A percentile compares a stretch with the other conserved stretches of the same genome.
Conservation (phyloP, 352 stramenopile genomes). For the Phytophthora tentaculata region DNA sequence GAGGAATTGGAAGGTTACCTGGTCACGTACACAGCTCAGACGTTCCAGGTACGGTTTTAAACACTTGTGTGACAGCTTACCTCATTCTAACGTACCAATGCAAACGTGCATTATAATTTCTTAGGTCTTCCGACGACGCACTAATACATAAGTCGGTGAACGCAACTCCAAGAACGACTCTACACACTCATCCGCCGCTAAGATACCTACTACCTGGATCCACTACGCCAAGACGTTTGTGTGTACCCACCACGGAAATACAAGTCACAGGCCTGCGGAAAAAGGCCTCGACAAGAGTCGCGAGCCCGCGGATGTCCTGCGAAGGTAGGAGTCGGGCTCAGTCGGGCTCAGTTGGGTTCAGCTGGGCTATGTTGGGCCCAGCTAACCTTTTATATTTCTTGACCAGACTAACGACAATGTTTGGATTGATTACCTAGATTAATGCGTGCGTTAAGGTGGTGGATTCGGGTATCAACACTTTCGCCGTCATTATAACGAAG, state of each 20-base stretch:
- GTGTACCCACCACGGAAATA: not conserved
- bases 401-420: not conserved
- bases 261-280: not conserved
- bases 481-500: not conserved
- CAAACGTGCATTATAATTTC: not conserved
- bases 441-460: not conserved
- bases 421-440: not conserved
- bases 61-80: no score
- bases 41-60: not conserved
- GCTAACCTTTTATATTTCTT: no score
- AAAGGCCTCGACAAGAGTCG: not conserved
- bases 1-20: not conserved
- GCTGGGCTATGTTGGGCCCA: no score
- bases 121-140: not conserved
- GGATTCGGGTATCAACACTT: not conserved
- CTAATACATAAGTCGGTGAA: not conserved
- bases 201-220: not conserved
- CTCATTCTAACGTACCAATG: no score
- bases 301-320: not conserved
- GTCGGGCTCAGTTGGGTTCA: not conserved
- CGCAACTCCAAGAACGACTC: not conserved
- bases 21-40: not conserved
- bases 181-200: not conserved
- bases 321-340: not conserved
- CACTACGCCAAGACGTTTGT: constrained; percentile 1